Evolutionary conservation across 805 yeast genomes (phyloP), one percentile per base, ranked within the genome.

Genomic region (Suhomyces sp.): DNA sequence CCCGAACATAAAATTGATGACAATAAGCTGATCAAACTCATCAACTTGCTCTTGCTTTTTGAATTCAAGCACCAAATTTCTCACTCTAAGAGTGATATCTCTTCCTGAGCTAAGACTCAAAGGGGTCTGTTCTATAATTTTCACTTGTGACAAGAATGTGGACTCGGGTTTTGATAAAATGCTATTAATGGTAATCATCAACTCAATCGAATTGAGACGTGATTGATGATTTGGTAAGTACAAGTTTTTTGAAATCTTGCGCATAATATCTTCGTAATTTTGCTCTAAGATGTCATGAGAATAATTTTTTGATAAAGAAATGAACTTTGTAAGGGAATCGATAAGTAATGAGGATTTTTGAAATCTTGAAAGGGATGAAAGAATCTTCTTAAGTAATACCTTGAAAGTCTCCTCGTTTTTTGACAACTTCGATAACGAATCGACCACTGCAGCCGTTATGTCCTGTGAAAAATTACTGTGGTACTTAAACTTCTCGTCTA

Each of bases 51-150:
- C 16, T 15, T 68, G 24, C 11, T 55, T 50, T 26, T 60, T 50
- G 50, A 61, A 79, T 3, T 59, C 69, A 5, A 60, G 48, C 1
- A 77, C 78, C 41, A 86, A 58, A 23, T 64, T 68, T 47, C 96
- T 73, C 19, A 83, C 69, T 52, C 95, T 74, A 39, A 81, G 63
- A 16, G 79, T 76, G 2, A 91, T 68, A 48, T 84, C 95, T 60
- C 97, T 78, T 2, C 85, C 83, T 38, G 77, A 77, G 9, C 74
- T 64, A 12, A 88, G 59, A n/a, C 75, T 74, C 33, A 82, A 65
- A 0, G 95, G 95, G 5, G 82, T 72, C 39, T 79, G 77, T 54
- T 88, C 96, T 31, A 90, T 74, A 2, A 76, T 49, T 25, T 70
- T 60, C 40, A 82, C 74, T 33, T 74, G 77, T 19, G 68, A 59